Conservation (phyloP, 768 basidiomycete genomes). For the Dentipellis fragilis region DNA sequence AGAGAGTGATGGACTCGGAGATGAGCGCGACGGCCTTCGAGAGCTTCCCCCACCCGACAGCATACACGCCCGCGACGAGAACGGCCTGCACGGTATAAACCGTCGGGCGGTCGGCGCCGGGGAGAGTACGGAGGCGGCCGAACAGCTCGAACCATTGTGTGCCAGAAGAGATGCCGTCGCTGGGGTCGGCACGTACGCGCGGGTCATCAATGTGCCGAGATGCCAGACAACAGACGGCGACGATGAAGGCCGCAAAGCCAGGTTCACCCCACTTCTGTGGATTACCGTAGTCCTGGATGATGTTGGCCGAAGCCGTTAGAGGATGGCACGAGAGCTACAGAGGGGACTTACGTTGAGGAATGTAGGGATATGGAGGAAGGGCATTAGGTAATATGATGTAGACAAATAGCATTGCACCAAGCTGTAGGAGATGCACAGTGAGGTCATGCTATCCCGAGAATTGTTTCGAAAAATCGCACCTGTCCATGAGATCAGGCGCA, state of each 20-base stretch:
- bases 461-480: conserved; percentile 34
- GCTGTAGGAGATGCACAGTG: conserved; percentile 23
- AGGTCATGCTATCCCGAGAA: conserved; percentile 8
- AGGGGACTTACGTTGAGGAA: conserved; percentile 54
- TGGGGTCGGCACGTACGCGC: conserved; percentile 73
- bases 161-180: conserved; percentile 80
- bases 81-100: conserved; percentile 88
- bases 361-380: conserved; percentile 86
- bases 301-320: background rate
- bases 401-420: conserved; percentile 80
- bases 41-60: conserved; percentile 81
- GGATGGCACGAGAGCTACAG: conserved; percentile 16
- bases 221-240: conserved; percentile 85
- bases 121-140: conserved; percentile 76
- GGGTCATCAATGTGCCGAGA: conserved; percentile 91
- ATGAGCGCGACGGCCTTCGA: conserved; percentile 81
- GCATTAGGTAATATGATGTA: conserved; percentile 88
- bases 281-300: conserved; percentile 75
- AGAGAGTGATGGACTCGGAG: conserved; percentile 81
- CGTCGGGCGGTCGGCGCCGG: conserved; percentile 81
- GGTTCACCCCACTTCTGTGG: conserved; percentile 94
- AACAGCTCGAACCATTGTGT: conserved; percentile 90
- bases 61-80: conserved; percentile 87
- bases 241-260: conserved; percentile 89
- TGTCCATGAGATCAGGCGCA: conserved; percentile 88